A percentile compares a stretch with the other conserved stretches of the same genome.
Conservation (phyloP, 768 basidiomycete species). For the Mycena galericulata region DNA sequence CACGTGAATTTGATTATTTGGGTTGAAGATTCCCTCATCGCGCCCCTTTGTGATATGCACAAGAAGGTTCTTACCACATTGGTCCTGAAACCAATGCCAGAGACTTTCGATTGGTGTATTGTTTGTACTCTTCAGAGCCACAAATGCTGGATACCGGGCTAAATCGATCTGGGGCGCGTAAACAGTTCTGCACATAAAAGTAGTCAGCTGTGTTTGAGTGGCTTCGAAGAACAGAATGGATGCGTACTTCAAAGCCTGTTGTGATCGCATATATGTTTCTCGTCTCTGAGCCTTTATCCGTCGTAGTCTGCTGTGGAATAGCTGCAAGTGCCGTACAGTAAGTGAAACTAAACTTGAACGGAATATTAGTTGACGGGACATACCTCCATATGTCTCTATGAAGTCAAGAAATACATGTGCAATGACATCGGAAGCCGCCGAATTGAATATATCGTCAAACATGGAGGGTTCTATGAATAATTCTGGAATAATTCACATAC, state of each 20-base stretch:
- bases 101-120: constrained; percentile 44
- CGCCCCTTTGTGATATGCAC: constrained; percentile 32
- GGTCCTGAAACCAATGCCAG: constrained; percentile 43
- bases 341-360: not conserved
- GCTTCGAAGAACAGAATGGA: too few species aligned
- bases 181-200: constrained; percentile 20
- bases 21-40: constrained; percentile 32
- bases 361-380: not conserved
- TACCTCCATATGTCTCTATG: not conserved
- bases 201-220: too few species aligned
- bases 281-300: not conserved
- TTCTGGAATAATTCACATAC: too few species aligned
- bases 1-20: constrained; percentile 34
- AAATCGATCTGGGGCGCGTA: constrained; percentile 39
- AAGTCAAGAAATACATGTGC: constrained; percentile 6
- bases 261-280: not conserved
- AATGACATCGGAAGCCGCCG: not conserved
- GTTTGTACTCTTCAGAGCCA: constrained; percentile 37
- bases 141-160: constrained; percentile 31
- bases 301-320: not conserved
- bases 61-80: constrained; percentile 35
- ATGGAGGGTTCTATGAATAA: too few species aligned
- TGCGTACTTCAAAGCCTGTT: not conserved
- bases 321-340: not conserved
- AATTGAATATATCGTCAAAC: too few species aligned